Conservation (phyloP, 495 filamentous ascomycete genomes). For the Durotheca rogersii region DNA sequence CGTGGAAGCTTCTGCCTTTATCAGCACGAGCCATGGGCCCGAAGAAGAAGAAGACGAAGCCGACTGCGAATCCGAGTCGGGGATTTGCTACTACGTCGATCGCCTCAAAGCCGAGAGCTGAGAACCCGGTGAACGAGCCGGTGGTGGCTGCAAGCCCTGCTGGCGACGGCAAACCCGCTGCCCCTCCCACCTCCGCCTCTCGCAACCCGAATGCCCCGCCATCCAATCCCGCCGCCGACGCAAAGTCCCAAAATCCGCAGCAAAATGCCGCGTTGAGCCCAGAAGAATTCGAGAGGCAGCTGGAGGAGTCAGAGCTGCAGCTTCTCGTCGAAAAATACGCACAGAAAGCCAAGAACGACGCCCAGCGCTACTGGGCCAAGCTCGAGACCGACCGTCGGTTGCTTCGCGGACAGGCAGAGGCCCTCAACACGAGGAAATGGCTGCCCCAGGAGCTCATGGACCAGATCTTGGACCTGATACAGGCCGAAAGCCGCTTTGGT, state of each 20-base stretch:
- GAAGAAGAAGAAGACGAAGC: slow-evolving; percentile 84
- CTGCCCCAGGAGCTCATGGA: slow-evolving; percentile 77
- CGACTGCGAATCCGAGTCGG: slow-evolving; percentile 76
- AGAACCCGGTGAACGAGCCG: slow-evolving; percentile 37
- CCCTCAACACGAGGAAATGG: slow-evolving; percentile 72
- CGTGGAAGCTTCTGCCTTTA: slow-evolving; percentile 4
- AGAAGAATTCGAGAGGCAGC: slow-evolving; percentile 79
- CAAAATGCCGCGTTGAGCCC: slow-evolving; percentile 61
- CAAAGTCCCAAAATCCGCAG: slow-evolving; percentile 41
- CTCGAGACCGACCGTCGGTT: slow-evolving; percentile 77
- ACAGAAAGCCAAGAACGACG: slow-evolving; percentile 65
- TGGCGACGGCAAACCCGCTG: slow-evolving; percentile 20
- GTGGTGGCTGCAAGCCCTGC: slow-evolving; percentile 16
- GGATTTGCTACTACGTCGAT: slow-evolving; percentile 91
- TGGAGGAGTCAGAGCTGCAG: slow-evolving; percentile 82
- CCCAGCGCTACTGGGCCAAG: slow-evolving; percentile 65
- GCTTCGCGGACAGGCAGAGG: slow-evolving; percentile 69
- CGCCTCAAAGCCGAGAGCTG: slow-evolving; percentile 67
- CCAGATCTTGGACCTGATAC: slow-evolving; percentile 62
- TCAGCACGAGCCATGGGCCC: slow-evolving; percentile 61
- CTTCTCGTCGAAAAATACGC: slow-evolving; percentile 77
- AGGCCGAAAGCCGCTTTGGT: slow-evolving; percentile 52
- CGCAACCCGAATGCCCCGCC: slow-evolving; percentile 37
- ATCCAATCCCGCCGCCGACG: slow-evolving; percentile 31
- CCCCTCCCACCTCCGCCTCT: slow-evolving; percentile 35